These are phyloP conservation scores for Teratosphaeria epicoccoides DNA, from an alignment of 2,329 filamentous ascomycete genomes.

Conservation along the genomic window DNA sequence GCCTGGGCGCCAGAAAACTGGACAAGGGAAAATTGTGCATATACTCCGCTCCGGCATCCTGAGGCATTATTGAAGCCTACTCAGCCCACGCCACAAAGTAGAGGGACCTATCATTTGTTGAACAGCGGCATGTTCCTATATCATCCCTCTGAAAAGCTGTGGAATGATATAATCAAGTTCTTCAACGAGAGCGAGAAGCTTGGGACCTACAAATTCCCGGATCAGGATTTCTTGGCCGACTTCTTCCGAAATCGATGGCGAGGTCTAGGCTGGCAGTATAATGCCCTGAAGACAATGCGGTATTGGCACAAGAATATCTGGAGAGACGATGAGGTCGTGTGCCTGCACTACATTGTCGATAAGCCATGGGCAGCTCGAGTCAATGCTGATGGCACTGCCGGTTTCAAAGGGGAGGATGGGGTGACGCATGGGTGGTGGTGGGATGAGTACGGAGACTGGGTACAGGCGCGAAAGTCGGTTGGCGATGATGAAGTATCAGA, in stretches of 20 bases:
- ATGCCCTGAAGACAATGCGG: conserved; percentile 44
- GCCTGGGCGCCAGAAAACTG: conserved; percentile 41
- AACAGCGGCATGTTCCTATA: conserved; percentile 45
- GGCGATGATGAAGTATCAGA: conserved; percentile 19
- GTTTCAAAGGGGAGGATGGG: conserved; percentile 42
- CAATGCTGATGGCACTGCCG: conserved; percentile 33
- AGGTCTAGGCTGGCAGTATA: conserved; percentile 40
- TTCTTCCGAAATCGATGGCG: conserved; percentile 38
- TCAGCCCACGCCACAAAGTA: conserved; percentile 21
- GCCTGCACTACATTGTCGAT: conserved; percentile 45
- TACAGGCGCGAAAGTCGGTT: conserved; percentile 26
- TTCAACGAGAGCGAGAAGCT: conserved; percentile 32
- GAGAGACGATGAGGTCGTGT: conserved; percentile 38
- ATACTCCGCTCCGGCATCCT: conserved; percentile 33
- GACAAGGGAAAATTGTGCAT: conserved; percentile 40
- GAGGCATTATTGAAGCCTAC: conserved; percentile 24
- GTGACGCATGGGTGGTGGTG: conserved; percentile 46
- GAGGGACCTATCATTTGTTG: conserved; percentile 35
- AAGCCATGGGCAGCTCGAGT: conserved; percentile 43
- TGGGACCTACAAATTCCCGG: conserved; percentile 35
- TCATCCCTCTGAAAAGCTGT: conserved; percentile 30
- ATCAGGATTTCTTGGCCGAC: conserved; percentile 44
- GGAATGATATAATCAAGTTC: conserved; percentile 29
- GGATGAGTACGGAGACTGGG: conserved; percentile 36
- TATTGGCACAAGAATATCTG: conserved; percentile 44